Percentiles rank a stretch among this genome's conserved stretches.
phyloP scores from a whole-genome alignment of 2,329 filamentous ascomycete genomes.

The Curvularia eragrostidis region DNA sequence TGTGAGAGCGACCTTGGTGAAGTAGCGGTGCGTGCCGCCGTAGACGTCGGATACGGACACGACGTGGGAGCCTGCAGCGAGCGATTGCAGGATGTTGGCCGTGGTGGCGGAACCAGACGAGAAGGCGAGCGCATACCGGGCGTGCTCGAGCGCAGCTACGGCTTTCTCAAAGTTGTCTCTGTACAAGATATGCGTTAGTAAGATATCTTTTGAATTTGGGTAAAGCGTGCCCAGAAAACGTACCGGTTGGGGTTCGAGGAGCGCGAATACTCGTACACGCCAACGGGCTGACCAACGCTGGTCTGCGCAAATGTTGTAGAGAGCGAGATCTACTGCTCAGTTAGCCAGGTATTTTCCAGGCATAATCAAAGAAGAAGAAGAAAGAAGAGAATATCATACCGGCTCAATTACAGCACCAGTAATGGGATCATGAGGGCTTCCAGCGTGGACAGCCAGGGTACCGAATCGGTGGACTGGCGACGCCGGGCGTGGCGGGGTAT shows the following conservation, averaged over 20 bases:
- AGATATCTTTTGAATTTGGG: not conserved
- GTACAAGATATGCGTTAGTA: slow-evolving; percentile 18
- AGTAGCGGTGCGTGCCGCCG: slow-evolving; percentile 97
- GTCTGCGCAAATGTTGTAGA: slow-evolving; percentile 97
- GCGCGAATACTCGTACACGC: slow-evolving; percentile 90
- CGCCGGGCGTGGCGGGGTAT: slow-evolving; percentile 75
- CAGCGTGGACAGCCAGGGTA: slow-evolving; percentile 93
- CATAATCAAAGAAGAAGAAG: slow-evolving; percentile 14
- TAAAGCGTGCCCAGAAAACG: slow-evolving; percentile 14
- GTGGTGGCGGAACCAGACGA: slow-evolving; percentile 93
- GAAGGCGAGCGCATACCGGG: slow-evolving; percentile 91
- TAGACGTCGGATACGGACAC: slow-evolving; percentile 98
- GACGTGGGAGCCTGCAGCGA: slow-evolving; percentile 90
- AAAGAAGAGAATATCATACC: slow-evolving; percentile 49
- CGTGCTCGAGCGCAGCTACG: slow-evolving; percentile 90
- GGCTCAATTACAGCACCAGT: slow-evolving; percentile 96
- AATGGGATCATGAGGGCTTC: slow-evolving; percentile 84
- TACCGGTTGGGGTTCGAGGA: slow-evolving; percentile 89
- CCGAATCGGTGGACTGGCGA: slow-evolving; percentile 83
- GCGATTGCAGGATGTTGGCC: slow-evolving; percentile 88
- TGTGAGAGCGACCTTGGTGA: slow-evolving; percentile 94
- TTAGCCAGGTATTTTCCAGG: not conserved
- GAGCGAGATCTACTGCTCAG: slow-evolving; percentile 73
- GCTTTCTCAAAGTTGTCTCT: slow-evolving; percentile 91
- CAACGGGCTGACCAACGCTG: slow-evolving; percentile 84